Evolutionary conservation across 208 protist species (phyloP).

Genomic region (Leishmania martiniquensis): DNA sequence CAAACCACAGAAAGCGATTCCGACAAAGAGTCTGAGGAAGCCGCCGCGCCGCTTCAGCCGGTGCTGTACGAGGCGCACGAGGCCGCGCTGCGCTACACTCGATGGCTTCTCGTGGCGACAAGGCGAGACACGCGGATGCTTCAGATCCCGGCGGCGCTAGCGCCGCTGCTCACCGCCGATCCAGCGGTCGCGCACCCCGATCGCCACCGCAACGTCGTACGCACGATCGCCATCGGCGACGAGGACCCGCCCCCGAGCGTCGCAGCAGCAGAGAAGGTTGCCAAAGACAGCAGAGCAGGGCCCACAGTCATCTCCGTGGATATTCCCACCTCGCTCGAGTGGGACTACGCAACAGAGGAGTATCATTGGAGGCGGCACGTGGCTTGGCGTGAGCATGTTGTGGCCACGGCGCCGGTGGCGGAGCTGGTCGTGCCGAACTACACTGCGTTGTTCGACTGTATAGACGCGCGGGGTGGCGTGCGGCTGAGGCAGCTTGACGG

Average conservation of each 20-base stretch:
- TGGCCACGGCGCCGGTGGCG: slow-evolving; percentile 33
- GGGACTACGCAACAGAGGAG: slow-evolving; percentile 50
- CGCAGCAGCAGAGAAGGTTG: neutral
- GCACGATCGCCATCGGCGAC: slow-evolving; percentile 23
- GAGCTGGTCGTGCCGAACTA: slow-evolving; percentile 72
- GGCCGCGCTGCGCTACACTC: slow-evolving; percentile 38
- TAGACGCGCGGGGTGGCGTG: slow-evolving; percentile 51
- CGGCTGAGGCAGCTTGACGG: slow-evolving; percentile 57
- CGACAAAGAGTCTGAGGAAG: neutral
- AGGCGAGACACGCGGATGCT: slow-evolving; percentile 46
- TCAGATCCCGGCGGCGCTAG: slow-evolving; percentile 59
- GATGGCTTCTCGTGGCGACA: slow-evolving; percentile 60
- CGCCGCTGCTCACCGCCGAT: slow-evolving; percentile 72
- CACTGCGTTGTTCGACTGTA: slow-evolving; percentile 56
- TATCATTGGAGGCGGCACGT: slow-evolving; percentile 70
- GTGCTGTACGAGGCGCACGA: slow-evolving; percentile 68
- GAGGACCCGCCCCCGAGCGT: neutral
- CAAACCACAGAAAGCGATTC: neutral
- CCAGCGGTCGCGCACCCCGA: slow-evolving; percentile 73
- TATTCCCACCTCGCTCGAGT: slow-evolving; percentile 18
- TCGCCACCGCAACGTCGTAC: slow-evolving; percentile 38
- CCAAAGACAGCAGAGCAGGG: neutral
- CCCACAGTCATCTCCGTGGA: neutral
- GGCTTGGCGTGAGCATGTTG: slow-evolving; percentile 44
- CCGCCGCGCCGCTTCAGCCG: slow-evolving; percentile 40